Base-by-base conservation (phyloP, 768 basidiomycete genomes). In the Galerina marginata region DNA sequence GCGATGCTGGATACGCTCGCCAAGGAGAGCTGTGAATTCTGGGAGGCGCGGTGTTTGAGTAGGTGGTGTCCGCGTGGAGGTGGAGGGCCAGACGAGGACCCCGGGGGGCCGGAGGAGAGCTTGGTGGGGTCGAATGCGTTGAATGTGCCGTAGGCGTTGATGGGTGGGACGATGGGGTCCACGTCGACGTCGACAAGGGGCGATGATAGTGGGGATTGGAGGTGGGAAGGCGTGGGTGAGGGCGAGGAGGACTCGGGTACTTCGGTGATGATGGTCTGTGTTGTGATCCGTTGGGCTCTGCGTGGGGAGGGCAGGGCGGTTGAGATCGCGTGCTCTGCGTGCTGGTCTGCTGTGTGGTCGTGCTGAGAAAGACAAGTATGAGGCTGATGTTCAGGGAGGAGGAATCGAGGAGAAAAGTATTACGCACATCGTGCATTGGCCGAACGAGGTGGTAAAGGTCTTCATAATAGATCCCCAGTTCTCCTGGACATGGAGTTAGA, bases 381-480 rank as follows among this genome's bases (percentile, higher is more conserved):
- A 40, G 12, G 50, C 33, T 9, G 43, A 47, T 36, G 37, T 38
- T 20, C 2, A 38, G 4, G 16, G 14, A n/a, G 10, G 15, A n/a
- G 29, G 5, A 9, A 9, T n/a, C 14, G 26, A 23, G 14, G n/a
- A 39, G 2, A 11, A 7, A 25, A 42, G 3, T 11, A 9, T 9
- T 15, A 64, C 77, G 48, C 59, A 86, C 84, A 25, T 82, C 76
- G 65, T 87, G 87, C 14, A 88, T 75, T 1, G 87, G 85, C 25
- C 77, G 75, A 42, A 88, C 76, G 3, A 87, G 74, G 42, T 79
- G 79, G 62, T 86, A 88, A 2, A 89, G 73, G 63, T 89, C 87
- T 61, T 86, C 82, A 62, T 85, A 87, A 61, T 85, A 86, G 33
- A 86, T 84, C 0, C 86, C 86, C 10, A 80, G 71, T 71, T 87